Percentiles rank a stretch among this genome's conserved stretches.
phyloP scores from a whole-genome alignment of 768 basidiomycete species.

The Amanita exitialis region DNA sequence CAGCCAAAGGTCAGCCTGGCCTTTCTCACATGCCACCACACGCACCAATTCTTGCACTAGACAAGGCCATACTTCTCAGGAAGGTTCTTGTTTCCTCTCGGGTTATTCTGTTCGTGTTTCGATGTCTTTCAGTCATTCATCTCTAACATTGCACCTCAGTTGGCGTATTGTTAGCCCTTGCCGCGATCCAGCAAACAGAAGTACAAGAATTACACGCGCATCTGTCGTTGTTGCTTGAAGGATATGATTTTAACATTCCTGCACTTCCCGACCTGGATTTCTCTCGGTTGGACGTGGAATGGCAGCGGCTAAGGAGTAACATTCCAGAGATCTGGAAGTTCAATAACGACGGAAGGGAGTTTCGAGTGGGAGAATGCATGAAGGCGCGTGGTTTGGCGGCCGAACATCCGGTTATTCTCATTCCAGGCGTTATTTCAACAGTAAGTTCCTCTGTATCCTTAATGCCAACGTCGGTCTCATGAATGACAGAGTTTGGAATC shows the following conservation, averaged over 20 bases:
- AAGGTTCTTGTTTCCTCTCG: slow-evolving; percentile 63
- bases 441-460: slow-evolving; percentile 26
- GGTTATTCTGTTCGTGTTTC: slow-evolving; percentile 38
- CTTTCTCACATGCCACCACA: neutral
- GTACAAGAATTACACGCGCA: slow-evolving; percentile 62
- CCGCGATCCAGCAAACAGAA: slow-evolving; percentile 56
- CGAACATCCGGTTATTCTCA: slow-evolving; percentile 71
- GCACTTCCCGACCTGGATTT: slow-evolving; percentile 57
- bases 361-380: slow-evolving; percentile 63
- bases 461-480: neutral
- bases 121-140: neutral
- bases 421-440: slow-evolving; percentile 87
- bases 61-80: slow-evolving; percentile 14
- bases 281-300: slow-evolving; percentile 61
- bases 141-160: slow-evolving; percentile 27
- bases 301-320: slow-evolving; percentile 52
- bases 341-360: slow-evolving; percentile 72
- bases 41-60: neutral
- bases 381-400: slow-evolving; percentile 56
- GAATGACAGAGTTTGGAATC: slow-evolving; percentile 66
- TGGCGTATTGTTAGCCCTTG: slow-evolving; percentile 53
- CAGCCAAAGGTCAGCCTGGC: neutral
- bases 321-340: slow-evolving; percentile 81
- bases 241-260: slow-evolving; percentile 60
- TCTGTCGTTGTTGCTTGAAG: slow-evolving; percentile 53